Conservation (phyloP, 306 rosid genomes). For the Cucurbita ficifolia region DNA sequence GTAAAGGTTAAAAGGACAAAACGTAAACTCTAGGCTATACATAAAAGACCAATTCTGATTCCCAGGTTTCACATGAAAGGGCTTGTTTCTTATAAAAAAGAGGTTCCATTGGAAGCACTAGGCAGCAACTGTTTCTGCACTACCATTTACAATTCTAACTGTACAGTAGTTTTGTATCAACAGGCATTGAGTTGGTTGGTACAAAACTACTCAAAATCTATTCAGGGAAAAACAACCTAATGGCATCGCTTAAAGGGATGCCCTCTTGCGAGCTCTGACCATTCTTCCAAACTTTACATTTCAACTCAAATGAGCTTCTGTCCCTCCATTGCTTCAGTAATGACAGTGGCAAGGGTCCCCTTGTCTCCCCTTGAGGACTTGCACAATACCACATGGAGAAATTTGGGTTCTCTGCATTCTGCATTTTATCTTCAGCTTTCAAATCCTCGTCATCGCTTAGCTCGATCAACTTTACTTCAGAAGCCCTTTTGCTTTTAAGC, state of each 20-base stretch:
- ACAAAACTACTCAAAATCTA: neutral
- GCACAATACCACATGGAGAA: conserved; percentile 26
- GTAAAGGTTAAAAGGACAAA: neutral
- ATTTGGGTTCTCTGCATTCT: conserved; percentile 20
- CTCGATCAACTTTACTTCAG: neutral
- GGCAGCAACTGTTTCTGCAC: neutral
- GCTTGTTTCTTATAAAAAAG: neutral
- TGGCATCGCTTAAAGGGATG: conserved; percentile 33
- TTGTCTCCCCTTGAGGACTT: conserved; percentile 30
- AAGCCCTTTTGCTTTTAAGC: neutral
- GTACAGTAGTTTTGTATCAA: neutral
- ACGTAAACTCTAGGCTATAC: neutral
- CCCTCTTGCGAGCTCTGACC: conserved; percentile 45
- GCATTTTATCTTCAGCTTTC: neutral
- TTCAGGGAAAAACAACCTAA: conserved; percentile 11
- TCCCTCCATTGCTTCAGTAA: conserved; percentile 38
- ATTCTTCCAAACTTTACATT: conserved; percentile 50
- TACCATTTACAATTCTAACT: neutral
- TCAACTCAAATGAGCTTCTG: conserved; percentile 2
- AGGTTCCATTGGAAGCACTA: neutral
- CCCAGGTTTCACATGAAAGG: neutral
- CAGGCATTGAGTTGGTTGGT: neutral
- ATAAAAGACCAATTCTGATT: neutral
- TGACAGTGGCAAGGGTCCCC: conserved; percentile 37
- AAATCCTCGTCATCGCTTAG: neutral